Base-by-base conservation (phyloP, 495 filamentous ascomycete genomes). In the Aspergillus avenaceus region DNA sequence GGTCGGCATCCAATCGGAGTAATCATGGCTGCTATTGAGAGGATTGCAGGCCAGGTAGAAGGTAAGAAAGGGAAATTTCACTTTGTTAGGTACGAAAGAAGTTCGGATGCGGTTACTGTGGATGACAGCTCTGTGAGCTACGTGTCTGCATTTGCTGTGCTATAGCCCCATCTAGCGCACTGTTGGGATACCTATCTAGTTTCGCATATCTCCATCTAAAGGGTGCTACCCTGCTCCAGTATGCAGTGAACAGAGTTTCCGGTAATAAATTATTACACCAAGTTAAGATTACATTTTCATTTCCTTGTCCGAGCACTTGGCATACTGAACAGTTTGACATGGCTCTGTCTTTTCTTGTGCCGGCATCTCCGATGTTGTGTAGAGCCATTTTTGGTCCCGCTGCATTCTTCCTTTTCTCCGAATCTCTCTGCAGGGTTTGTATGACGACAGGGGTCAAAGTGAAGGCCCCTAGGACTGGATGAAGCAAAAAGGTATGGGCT, bases 1-100 rank as follows among this genome's bases (percentile, higher is more conserved):
- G 93, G 93, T 42, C 75, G 91, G 34, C 95, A 99, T 75, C 93
- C 93, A 0, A 97, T 99, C 56, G 91, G 95, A 0, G 85, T 99
- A 11, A 78, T 95, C 9, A 89, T 99, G 87, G 90, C 90, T 2
- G 91, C 84, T 0, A 62, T 96, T 50, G 91, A 97, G 69, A 64
- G 63, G 32, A 59, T 86, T 48, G 64, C 52, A 18, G 42, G 41
- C 25, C 50, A 47, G 43, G 53, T 66, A n/a, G 59, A 56, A 42
- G 54, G 53, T 31, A 72, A 72, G 23, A 77, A 79, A 61, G 82
- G 83, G 25, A 80, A 62, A 41, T 96, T 96, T 66, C 83, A 81
- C 55, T 96, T 97, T 60, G 77, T 96, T 52, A 76, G 90, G 56
- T 99, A 99, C 71, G 88, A 97, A 67, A 80, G 91, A 57, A 97